Percentiles rank a stretch among this genome's conserved stretches.
phyloP scores from a whole-genome alignment of 2,329 filamentous ascomycete species.

The Chaetomium olivaceum region DNA sequence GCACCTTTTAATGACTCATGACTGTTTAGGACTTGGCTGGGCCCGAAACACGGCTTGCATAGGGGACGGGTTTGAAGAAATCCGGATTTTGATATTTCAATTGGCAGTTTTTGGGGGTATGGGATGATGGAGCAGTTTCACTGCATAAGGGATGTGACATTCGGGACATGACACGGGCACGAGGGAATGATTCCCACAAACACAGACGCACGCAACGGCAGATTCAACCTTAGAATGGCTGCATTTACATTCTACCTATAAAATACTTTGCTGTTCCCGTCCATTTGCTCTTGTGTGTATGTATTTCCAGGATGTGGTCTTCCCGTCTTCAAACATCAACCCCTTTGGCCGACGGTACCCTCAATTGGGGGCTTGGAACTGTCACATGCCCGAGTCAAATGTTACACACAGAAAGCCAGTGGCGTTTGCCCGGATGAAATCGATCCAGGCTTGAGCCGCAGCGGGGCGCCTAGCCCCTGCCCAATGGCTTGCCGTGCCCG shows the following conservation, averaged over 20 bases:
- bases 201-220: slow-evolving; percentile 13
- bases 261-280: not conserved
- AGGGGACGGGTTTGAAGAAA: not conserved
- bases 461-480: not conserved
- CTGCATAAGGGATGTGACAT: not conserved
- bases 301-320: no score
- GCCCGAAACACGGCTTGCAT: slow-evolving; percentile 4
- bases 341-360: not conserved
- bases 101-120: not conserved
- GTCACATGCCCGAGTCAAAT: slow-evolving; percentile 2
- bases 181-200: slow-evolving; percentile 6
- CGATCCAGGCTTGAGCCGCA: slow-evolving; percentile 8
- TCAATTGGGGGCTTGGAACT: not conserved
- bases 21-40: not conserved
- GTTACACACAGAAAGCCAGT: not conserved
- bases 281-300: not conserved
- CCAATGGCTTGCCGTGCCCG: not conserved
- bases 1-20: not conserved
- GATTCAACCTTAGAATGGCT: not conserved
- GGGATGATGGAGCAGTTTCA: not conserved
- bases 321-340: not conserved
- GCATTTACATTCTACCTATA: not conserved
- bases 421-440: slow-evolving; percentile 1
- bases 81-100: not conserved
- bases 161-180: not conserved